Evolutionary conservation across 306 rosid species (phyloP).

Genomic region (Clitoria ternatea): DNA sequence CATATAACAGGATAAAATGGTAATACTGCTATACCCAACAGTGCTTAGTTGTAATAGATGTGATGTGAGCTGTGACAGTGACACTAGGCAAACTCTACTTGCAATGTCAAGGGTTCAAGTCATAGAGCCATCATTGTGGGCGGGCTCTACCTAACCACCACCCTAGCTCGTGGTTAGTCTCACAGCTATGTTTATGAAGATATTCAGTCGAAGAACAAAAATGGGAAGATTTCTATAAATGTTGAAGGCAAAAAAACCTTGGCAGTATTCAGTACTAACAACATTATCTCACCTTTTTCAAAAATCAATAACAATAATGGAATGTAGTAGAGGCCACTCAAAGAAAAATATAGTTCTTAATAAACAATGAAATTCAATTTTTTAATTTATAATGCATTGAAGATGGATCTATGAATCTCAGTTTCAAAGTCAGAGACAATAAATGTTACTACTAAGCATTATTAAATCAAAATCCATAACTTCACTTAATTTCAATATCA

Average conservation of each 20-base stretch:
- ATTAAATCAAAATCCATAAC: constrained; percentile 13
- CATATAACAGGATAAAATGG: not conserved
- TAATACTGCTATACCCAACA: not conserved
- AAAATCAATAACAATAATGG: not conserved
- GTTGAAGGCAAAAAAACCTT: not conserved
- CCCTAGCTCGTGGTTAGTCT: not conserved
- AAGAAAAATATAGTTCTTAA: constrained; percentile 1
- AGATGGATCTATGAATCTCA: not conserved
- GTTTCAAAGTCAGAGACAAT: not conserved
- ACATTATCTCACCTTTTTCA: not conserved
- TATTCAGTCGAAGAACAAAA: not conserved
- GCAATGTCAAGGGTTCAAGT: not conserved
- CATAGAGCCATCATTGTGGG: not conserved
- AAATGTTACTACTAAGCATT: not conserved
- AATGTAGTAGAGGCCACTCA: constrained; percentile 12
- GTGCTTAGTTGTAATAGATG: not conserved
- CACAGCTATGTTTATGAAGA: not conserved
- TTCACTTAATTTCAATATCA: not conserved
- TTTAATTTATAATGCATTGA: constrained; percentile 8
- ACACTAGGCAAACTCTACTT: not conserved
- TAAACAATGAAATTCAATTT: constrained; percentile 1
- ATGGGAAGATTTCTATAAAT: not conserved
- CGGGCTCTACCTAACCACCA: not conserved
- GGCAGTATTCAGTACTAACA: not conserved
- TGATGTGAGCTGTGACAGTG: too few species aligned